Conservation (phyloP, 169 alveolate genomes). For the Plasmodium inui region DNA sequence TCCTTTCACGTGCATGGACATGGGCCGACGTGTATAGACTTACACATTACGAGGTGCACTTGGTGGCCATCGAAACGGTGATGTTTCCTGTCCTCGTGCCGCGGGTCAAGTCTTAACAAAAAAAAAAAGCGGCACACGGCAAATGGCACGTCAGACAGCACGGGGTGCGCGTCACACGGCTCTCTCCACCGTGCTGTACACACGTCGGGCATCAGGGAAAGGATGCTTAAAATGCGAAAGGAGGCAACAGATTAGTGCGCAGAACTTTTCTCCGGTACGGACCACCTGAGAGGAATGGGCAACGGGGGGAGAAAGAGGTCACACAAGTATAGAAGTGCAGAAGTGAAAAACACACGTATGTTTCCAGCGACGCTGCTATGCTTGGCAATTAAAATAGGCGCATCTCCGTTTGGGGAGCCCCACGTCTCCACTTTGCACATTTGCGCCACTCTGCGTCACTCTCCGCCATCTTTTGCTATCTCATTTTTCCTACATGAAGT, state of each 20-base stretch:
- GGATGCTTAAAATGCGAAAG: background rate
- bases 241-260: background rate
- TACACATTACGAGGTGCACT: background rate
- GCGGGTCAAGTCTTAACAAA: background rate
- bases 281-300: constrained; percentile 28
- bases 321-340: background rate
- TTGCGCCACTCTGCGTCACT: background rate
- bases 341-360: background rate
- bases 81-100: background rate
- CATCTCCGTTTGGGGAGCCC: background rate
- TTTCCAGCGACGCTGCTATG: background rate
- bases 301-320: too few relatives aligned
- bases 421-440: background rate
- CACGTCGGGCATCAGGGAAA: background rate
- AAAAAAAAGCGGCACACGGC: constrained; percentile 2
- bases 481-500: constrained; percentile 37
- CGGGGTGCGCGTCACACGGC: background rate
- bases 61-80: background rate
- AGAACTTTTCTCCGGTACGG: constrained; percentile 20
- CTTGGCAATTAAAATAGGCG: background rate
- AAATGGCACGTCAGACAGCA: background rate
- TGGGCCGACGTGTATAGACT: background rate
- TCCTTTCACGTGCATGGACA: background rate
- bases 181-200: background rate
- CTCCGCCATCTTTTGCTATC: background rate